Percentiles rank a stretch among this genome's conserved stretches.
These are phyloP conservation scores for Fraxinus floribunda DNA, from an alignment of 305 asterid species.

Conservation along the genomic window DNA sequence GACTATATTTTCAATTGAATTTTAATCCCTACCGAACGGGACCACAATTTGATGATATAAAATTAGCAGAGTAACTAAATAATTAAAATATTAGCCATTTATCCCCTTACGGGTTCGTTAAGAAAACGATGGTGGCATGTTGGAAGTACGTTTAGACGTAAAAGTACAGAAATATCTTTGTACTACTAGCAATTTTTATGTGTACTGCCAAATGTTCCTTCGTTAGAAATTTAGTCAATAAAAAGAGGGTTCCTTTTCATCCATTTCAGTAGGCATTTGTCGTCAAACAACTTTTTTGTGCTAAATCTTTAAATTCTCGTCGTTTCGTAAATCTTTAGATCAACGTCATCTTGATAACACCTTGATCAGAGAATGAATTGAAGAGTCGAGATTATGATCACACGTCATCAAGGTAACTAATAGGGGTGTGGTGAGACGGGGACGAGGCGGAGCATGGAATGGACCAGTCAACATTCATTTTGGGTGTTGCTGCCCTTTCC, in stretches of 20 bases:
- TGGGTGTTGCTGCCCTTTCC: conserved; percentile 44
- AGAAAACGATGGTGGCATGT: neutral
- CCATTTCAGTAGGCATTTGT: neutral
- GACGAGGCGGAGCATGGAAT: conserved; percentile 68
- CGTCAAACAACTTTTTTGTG: neutral
- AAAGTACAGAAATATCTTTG: neutral
- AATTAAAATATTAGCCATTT: neutral
- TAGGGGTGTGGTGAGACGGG: conserved; percentile 50
- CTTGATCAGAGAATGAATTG: neutral
- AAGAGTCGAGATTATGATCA: neutral
- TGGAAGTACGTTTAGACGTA: neutral
- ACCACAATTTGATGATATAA: neutral
- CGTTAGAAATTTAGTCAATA: neutral
- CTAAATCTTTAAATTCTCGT: neutral
- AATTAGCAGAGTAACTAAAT: neutral
- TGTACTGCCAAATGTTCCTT: neutral
- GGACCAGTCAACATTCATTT: conserved; percentile 24
- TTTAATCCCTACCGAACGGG: no score
- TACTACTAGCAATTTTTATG: neutral
- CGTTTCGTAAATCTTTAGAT: neutral
- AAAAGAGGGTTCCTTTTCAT: neutral
- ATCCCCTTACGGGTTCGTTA: neutral
- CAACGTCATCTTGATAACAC: neutral
- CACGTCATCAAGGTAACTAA: neutral
- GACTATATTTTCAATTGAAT: no score